These are phyloP conservation scores for Hamigera avellanea DNA, from an alignment of 495 filamentous ascomycete species.

Conservation along the genomic window DNA sequence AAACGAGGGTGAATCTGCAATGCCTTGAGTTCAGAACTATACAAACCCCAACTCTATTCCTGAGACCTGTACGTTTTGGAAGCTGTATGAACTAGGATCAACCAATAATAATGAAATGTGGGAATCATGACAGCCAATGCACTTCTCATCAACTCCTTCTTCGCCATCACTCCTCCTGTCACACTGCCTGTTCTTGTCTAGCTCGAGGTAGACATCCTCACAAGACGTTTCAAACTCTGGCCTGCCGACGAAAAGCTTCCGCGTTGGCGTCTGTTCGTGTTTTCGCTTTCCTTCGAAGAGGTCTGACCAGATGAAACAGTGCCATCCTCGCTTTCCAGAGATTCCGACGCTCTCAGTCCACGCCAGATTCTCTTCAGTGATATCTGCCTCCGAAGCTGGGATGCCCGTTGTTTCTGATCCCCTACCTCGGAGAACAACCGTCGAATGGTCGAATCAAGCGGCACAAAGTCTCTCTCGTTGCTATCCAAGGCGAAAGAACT, in stretches of 20 bases:
- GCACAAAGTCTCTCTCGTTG: slow-evolving; percentile 9
- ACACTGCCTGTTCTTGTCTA: background rate
- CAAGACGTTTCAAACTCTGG: background rate
- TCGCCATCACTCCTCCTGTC: background rate
- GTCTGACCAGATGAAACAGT: background rate
- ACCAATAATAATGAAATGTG: background rate
- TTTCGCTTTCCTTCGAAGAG: background rate
- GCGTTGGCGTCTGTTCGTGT: background rate
- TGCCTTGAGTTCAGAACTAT: too few species aligned
- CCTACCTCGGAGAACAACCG: slow-evolving; percentile 8
- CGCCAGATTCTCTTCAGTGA: slow-evolving; percentile 5
- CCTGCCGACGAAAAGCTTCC: background rate
- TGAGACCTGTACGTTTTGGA: too few species aligned
- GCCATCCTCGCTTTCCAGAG: background rate
- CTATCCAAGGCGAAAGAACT: slow-evolving; percentile 2
- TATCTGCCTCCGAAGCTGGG: slow-evolving; percentile 1
- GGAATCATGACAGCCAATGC: too few species aligned
- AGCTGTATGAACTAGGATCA: background rate
- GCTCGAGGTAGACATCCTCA: background rate
- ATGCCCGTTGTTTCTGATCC: slow-evolving; percentile 2
- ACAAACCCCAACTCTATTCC: too few species aligned
- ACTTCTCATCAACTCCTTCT: too few species aligned
- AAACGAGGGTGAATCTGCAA: too few species aligned
- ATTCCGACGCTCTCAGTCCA: background rate
- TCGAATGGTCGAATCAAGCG: slow-evolving; percentile 12